Percentiles rank a stretch among this genome's conserved stretches.
Evolutionary conservation across 371 early-diverging fungal genomes (phyloP).

Genomic region (Dinochytrium kinnereticum): DNA sequence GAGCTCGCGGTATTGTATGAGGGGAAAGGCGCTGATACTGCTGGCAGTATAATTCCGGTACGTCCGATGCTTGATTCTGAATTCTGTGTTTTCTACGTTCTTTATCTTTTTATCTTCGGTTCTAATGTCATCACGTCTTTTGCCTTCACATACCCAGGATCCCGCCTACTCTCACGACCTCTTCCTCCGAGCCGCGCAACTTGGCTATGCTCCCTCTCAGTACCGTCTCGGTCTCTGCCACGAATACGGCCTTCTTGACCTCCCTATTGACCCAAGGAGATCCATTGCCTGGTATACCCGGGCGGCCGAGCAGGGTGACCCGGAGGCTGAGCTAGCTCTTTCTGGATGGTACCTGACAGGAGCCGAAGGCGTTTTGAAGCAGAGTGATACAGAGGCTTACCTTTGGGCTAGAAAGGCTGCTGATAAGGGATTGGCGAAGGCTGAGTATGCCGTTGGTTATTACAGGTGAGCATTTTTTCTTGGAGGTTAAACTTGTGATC

Average conservation of each 20-base stretch:
- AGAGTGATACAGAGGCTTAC: conserved; percentile 89
- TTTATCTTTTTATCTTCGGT: conserved; percentile 5
- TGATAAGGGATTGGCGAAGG: conserved; percentile 79
- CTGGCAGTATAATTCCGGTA: conserved; percentile 48
- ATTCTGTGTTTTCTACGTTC: background rate
- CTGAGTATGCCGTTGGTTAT: conserved; percentile 94
- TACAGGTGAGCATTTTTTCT: conserved; percentile 49
- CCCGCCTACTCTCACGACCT: conserved; percentile 86
- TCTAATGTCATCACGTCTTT: background rate
- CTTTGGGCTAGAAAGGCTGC: conserved; percentile 88
- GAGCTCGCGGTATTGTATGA: conserved; percentile 92
- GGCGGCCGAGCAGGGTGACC: conserved; percentile 88
- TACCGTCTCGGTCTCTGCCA: conserved; percentile 92
- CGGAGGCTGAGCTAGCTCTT: conserved; percentile 91
- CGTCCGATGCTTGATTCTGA: conserved; percentile 16
- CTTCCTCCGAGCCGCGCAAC: conserved; percentile 88
- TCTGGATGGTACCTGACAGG: conserved; percentile 97
- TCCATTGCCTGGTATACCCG: conserved; percentile 97
- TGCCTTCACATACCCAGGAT: conserved; percentile 56
- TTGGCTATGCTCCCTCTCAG: conserved; percentile 92
- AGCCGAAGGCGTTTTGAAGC: conserved; percentile 71
- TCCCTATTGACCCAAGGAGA: conserved; percentile 84
- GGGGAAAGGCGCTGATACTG: conserved; percentile 43
- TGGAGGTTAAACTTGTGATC: no score
- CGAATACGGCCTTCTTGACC: conserved; percentile 91